These are phyloP conservation scores for Fusarium heterosporum DNA, from an alignment of 2,329 filamentous ascomycete genomes.

Conservation along the genomic window DNA sequence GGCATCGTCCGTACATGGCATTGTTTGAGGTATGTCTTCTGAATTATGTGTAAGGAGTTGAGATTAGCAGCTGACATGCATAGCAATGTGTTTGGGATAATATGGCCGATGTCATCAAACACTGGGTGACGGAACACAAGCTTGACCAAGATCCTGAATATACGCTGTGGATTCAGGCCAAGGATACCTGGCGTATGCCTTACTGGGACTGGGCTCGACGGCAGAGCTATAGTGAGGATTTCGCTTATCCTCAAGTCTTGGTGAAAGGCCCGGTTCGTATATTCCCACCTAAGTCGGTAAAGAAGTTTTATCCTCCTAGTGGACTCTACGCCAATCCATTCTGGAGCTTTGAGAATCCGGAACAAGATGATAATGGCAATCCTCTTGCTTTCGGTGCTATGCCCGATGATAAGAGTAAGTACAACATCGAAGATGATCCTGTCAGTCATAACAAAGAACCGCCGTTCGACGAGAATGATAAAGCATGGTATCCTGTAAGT, in stretches of 20 bases:
- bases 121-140: background rate
- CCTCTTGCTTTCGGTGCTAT: background rate
- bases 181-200: background rate
- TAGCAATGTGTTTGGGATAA: conserved; percentile 24
- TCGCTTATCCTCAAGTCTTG: background rate
- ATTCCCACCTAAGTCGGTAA: background rate
- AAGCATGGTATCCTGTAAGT: conserved; percentile 6
- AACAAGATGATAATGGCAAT: background rate
- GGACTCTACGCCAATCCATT: background rate
- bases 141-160: background rate
- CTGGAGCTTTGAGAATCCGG: background rate
- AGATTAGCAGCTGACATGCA: background rate
- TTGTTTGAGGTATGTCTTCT: conserved; percentile 19
- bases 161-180: background rate
- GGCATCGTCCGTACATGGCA: conserved; percentile 29
- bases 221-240: background rate
- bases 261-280: background rate
- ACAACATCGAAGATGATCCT: background rate
- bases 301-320: background rate
- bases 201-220: conserved; percentile 12
- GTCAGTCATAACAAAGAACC: background rate
- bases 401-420: background rate
- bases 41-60: background rate
- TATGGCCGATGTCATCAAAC: background rate
- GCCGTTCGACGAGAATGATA: rapidly evolving